Evolutionary conservation across 192 early-diverging fungal genomes (phyloP).

Genomic region (Gigaspora rosea): DNA sequence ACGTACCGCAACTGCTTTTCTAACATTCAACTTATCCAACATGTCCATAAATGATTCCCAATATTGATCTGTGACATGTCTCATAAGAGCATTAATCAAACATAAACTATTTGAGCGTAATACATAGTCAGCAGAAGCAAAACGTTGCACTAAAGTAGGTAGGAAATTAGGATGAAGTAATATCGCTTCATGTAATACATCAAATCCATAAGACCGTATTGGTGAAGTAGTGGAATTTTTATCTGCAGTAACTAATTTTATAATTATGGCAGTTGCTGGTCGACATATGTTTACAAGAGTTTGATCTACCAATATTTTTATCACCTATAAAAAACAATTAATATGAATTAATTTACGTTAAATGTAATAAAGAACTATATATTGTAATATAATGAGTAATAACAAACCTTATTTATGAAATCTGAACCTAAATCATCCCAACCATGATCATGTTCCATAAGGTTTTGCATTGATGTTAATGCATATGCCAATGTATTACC

Average conservation of each 20-base stretch:
- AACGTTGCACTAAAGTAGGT: constrained; percentile 57
- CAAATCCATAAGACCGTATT: constrained; percentile 53
- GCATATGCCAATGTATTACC: constrained; percentile 76
- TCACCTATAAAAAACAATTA: constrained; percentile 30
- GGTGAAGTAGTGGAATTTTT: constrained; percentile 29
- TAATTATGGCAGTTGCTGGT: constrained; percentile 70
- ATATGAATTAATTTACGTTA: background rate
- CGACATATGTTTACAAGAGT: constrained; percentile 69
- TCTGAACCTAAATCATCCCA: constrained; percentile 56
- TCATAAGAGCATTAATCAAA: constrained; percentile 63
- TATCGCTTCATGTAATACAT: constrained; percentile 55
- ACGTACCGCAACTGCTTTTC: constrained; percentile 51
- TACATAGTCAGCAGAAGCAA: constrained; percentile 60
- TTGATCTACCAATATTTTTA: constrained; percentile 60
- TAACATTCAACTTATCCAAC: constrained; percentile 54
- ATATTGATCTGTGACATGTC: constrained; percentile 59
- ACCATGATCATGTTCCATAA: constrained; percentile 67
- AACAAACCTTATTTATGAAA: constrained; percentile 54
- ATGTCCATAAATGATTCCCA: constrained; percentile 48
- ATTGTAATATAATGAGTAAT: too few relatives aligned
- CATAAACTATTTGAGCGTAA: constrained; percentile 65
- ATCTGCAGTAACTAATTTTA: constrained; percentile 58
- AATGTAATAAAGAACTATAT: background rate
- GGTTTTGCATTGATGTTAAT: constrained; percentile 58
- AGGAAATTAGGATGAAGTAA: constrained; percentile 45